Conservation (phyloP, 345 rosid species). For the Hibiscus trionum region DNA sequence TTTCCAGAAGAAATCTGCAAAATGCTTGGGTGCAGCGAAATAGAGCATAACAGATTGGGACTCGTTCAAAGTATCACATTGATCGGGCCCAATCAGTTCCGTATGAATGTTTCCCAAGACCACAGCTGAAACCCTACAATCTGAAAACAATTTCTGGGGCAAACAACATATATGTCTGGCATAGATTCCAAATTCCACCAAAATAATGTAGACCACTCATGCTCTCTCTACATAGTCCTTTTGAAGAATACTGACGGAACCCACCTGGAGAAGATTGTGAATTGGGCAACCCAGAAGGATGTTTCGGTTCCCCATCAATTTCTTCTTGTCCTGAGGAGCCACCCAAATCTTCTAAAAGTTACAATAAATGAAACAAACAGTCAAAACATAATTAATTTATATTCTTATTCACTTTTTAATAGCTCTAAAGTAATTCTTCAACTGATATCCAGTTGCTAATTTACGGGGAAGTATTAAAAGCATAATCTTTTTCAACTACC, state of each 20-base stretch:
- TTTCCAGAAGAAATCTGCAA: conserved; percentile 64
- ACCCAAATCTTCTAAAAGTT: conserved; percentile 40
- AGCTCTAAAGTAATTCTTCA: not conserved
- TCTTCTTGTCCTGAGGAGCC: conserved; percentile 62
- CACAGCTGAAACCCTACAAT: conserved; percentile 62
- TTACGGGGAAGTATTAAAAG: not conserved
- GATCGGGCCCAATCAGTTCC: conserved; percentile 62
- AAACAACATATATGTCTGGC: conserved; percentile 43
- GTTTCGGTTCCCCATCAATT: conserved; percentile 50
- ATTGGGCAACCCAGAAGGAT: conserved; percentile 68
- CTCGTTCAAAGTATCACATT: conserved; percentile 59
- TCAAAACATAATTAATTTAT: not conserved
- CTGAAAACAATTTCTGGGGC: conserved; percentile 52
- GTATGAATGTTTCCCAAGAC: conserved; percentile 59
- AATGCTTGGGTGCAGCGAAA: conserved; percentile 53
- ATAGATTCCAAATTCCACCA: conserved; percentile 53
- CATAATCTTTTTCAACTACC: not conserved
- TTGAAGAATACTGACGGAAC: conserved; percentile 83
- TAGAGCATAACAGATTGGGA: conserved; percentile 49
- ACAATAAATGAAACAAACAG: not conserved
- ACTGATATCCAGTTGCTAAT: not conserved
- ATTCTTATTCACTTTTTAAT: not conserved
- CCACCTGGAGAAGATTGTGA: conserved; percentile 99
- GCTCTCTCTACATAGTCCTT: conserved; percentile 67
- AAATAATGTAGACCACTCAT: conserved; percentile 48